A percentile compares a stretch with the other conserved stretches of the same genome.
These are phyloP conservation scores for Tolypocladium ovalisporum DNA, from an alignment of 2,329 filamentous ascomycete genomes.

Conservation along the genomic window DNA sequence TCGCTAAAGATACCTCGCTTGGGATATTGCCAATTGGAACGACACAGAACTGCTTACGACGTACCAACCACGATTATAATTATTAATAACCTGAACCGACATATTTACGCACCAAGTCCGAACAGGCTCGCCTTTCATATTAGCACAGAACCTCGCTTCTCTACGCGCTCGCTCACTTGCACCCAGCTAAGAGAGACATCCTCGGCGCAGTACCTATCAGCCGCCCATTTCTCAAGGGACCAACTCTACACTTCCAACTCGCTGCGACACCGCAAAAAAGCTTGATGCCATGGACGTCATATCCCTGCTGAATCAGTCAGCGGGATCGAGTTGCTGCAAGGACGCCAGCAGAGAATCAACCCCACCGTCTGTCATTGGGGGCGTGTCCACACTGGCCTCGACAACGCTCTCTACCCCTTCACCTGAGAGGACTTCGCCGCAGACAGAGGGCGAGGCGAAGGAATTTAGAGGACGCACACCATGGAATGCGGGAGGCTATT, in stretches of 20 bases:
- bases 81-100: neutral
- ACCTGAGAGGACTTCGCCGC: slow-evolving; percentile 17
- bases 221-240: neutral
- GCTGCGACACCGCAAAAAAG: neutral
- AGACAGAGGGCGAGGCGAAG: slow-evolving; percentile 9
- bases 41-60: neutral
- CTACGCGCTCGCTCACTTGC: neutral
- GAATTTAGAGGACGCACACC: slow-evolving; percentile 26
- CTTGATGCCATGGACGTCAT: slow-evolving; percentile 28
- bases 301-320: slow-evolving; percentile 27
- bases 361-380: slow-evolving; percentile 1
- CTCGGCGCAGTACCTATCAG: neutral
- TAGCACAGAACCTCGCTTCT: neutral
- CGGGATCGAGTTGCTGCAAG: slow-evolving; percentile 5
- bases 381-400: slow-evolving; percentile 1
- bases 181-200: neutral
- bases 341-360: slow-evolving; percentile 5
- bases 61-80: neutral
- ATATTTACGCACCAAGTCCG: neutral
- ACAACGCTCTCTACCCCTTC: slow-evolving; percentile 21
- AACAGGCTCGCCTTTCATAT: neutral
- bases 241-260: neutral
- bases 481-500: slow-evolving; percentile 41
- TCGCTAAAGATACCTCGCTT: neutral
- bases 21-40: neutral